phyloP scores from a whole-genome alignment of 331 rosid species.

The Saraca asoca region DNA sequence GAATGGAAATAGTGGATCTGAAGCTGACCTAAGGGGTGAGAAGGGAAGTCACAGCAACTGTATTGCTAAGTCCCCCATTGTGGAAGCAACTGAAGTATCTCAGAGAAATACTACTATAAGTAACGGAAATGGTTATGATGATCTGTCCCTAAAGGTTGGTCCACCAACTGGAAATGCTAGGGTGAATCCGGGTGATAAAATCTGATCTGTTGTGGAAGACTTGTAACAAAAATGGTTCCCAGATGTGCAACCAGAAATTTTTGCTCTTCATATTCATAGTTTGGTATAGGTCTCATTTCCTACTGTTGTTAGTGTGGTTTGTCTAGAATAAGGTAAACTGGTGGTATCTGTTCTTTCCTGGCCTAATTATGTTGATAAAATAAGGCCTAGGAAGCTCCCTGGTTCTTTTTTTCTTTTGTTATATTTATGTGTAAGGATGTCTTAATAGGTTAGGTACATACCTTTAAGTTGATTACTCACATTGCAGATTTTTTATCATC shows the following conservation, averaged over 20 bases:
- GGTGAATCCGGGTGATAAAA: conserved; percentile 32
- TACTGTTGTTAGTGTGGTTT: conserved; percentile 8
- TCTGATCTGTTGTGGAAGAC: conserved; percentile 24
- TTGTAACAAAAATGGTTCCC: conserved; percentile 18
- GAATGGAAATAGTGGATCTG: conserved; percentile 33
- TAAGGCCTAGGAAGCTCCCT: not conserved
- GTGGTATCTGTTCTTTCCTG: conserved; percentile 16
- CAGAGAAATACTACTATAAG: conserved; percentile 34
- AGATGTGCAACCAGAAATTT: conserved; percentile 27
- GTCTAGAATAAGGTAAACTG: conserved; percentile 15
- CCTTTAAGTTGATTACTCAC: not conserved
- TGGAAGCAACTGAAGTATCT: conserved; percentile 32
- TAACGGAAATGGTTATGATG: conserved; percentile 34
- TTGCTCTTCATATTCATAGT: conserved; percentile 25
- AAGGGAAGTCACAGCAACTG: conserved; percentile 39
- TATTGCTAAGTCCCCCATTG: conserved; percentile 42
- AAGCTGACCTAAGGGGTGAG: conserved; percentile 32
- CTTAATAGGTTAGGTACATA: not conserved
- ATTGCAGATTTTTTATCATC: not conserved
- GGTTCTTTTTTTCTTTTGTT: conserved; percentile 18
- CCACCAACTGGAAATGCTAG: conserved; percentile 30
- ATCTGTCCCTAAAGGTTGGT: conserved; percentile 40
- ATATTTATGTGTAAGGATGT: not conserved
- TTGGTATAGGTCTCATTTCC: conserved; percentile 14
- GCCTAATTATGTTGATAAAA: conserved; percentile 5